phyloP scores from a whole-genome alignment of 2,329 filamentous ascomycete genomes.

The Colletotrichum neosansevieriae region DNA sequence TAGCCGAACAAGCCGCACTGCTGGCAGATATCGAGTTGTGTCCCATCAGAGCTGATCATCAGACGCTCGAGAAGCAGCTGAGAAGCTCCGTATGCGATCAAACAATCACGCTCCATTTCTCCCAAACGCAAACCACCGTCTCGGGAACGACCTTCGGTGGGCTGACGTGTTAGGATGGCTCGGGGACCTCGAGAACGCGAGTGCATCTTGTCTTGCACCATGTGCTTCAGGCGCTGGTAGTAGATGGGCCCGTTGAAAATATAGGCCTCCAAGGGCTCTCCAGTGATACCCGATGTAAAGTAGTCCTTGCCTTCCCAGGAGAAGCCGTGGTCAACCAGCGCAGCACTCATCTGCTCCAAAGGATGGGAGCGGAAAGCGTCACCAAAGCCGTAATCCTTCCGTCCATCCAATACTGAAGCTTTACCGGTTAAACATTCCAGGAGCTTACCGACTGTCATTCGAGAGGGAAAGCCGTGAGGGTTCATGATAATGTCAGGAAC shows the following conservation, averaged over 20 bases:
- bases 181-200: conserved; percentile 89
- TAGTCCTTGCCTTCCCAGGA: conserved; percentile 98
- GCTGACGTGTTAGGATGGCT: conserved; percentile 93
- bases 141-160: conserved; percentile 92
- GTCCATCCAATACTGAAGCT: conserved; percentile 86
- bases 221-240: conserved; percentile 99
- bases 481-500: conserved; percentile 99
- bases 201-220: conserved; percentile 99
- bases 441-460: conserved; percentile 99
- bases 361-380: conserved; percentile 87
- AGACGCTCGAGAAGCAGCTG: conserved; percentile 92
- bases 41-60: conserved; percentile 94
- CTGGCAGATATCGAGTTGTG: conserved; percentile 94
- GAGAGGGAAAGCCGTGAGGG: conserved; percentile 98
- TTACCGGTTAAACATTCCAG: conserved; percentile 95
- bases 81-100: conserved; percentile 96
- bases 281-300: conserved; percentile 94
- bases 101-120: conserved; percentile 98
- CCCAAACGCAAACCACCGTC: conserved; percentile 93
- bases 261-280: conserved; percentile 92
- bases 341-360: conserved; percentile 88
- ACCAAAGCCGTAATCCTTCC: conserved; percentile 85
- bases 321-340: conserved; percentile 89
- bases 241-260: conserved; percentile 99
- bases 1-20: conserved; percentile 95